Evolutionary conservation across 169 alveolate genomes (phyloP), one percentile per base, ranked within the genome.

Genomic region (Plasmodium vinckei): DNA sequence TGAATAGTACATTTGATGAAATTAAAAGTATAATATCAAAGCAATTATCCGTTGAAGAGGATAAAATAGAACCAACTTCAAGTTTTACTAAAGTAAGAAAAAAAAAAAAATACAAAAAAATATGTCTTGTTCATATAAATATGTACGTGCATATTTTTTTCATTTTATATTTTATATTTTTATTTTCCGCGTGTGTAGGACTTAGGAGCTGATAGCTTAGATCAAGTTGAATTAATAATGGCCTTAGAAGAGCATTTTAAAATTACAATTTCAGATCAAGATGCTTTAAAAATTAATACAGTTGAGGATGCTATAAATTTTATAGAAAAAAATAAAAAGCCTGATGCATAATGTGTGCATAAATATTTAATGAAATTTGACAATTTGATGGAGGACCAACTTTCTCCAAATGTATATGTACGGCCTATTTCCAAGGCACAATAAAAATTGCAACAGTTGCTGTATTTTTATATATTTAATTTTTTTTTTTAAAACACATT

Each of bases 161-260:
- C 5, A 1, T 15, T 9, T 4, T 57, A 17, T 47, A 13, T 46
- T 9, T 68, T 13, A 0, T n/a, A 33, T 17, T 0, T 10, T 13
- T 57, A 13, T 15, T 7, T 54, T 15, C 73, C 61, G 15, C 60
- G 5, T 39, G 42, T 60, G 63, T 75, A 95, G 97, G 97, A 95
- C 69, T 87, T 95, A 25, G 96, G 96, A 25, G 97, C 97, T 7
- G 97, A 95, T 86, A 93, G 92, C 69, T 87, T 95, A 68, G 97
- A 95, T 90, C 69, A 87, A 33, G 95, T 95, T 5, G 97, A 95
- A 87, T 44, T 95, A 68, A 92, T 95, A 60, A 95, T 95, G 87
- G 95, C 96, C 19, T 67, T 95, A 1, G 97, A 95, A 70, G 97
- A 95, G 79, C 93, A 94, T 53, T 95, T 95, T 42, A 95, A 82